These are phyloP conservation scores for Castanea mollissima DNA, from an alignment of 306 rosid species.

Conservation along the genomic window DNA sequence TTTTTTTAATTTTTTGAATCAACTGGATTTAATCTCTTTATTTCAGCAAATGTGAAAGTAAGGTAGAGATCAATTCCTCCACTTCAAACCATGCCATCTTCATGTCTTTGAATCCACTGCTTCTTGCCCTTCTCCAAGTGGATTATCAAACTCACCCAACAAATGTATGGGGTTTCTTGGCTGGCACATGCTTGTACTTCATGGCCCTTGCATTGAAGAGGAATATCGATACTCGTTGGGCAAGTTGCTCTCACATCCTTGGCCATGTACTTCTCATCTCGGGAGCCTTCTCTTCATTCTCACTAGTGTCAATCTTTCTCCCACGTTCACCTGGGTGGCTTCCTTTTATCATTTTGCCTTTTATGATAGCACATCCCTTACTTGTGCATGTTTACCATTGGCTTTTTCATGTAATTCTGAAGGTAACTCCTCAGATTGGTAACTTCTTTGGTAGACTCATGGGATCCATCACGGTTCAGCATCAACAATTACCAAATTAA, in stretches of 20 bases:
- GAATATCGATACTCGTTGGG: not conserved
- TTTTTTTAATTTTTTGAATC: too few relatives aligned
- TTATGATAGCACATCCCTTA: not conserved
- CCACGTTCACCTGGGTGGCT: not conserved
- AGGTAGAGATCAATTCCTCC: not conserved
- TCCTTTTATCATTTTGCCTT: not conserved
- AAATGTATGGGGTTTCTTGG: conserved; percentile 1
- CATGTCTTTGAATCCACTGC: conserved; percentile 15
- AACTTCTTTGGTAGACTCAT: too few relatives aligned
- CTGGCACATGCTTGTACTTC: conserved; percentile 11
- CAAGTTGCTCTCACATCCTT: not conserved
- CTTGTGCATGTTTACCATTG: too few relatives aligned
- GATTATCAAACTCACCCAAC: conserved; percentile 12
- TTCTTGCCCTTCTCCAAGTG: conserved; percentile 18
- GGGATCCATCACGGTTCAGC: too few relatives aligned
- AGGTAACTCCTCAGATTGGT: too few relatives aligned
- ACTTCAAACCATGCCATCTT: conserved; percentile 18
- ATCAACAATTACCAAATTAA: too few relatives aligned
- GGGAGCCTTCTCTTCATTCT: conserved; percentile 9
- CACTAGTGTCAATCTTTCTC: conserved; percentile 14
- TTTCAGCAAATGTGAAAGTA: not conserved
- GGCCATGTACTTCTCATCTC: conserved; percentile 10
- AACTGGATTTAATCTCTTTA: too few relatives aligned
- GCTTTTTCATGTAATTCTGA: too few relatives aligned
- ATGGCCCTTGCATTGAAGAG: conserved; percentile 5